Evolutionary conservation across 164 flowering plant species (phyloP), one percentile per base, ranked within the genome.

Genomic region (Paratinospora sagittata): DNA sequence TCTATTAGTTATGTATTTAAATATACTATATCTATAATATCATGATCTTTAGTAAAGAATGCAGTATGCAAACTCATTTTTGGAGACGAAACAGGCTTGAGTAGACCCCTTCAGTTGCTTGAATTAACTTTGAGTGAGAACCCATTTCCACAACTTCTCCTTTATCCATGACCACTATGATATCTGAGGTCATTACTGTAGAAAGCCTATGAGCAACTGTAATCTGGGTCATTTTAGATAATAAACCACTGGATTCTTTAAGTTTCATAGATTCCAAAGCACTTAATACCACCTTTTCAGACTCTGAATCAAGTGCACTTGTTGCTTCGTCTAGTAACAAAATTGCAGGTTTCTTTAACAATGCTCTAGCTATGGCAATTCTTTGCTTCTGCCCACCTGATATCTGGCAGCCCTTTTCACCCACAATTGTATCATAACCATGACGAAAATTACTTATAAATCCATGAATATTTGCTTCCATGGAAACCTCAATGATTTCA

Each of bases 371-470:
- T 47, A 89, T 87, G 63, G 93, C 89, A 72, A 88, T 83, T 75
- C 91, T 80, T 71, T 88, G 96, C 73, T 90, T 90, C 67, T 88
- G 91, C 62, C 93, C 93, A 3, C 78, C 90, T 8, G 96, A 89
- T 60, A 90, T 88, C 70, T 89, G 92, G 79, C 87, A 85, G 17
- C 92, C 93, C 70, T 79, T 85, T 68, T 87, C 91, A 9, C 91
- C 93, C 6, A 87, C 91, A 16, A 80, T 43, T 33, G 91, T 87
- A 66, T 87, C 80, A 58, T 86, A 86, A 14, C 96, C 93, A 62
- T 84, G 64, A 24, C 88, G 87, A 66, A 89, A 77, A 70, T 63
- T 87, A 76, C 91, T 85, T 37, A 89, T 70, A 39, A 89, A 89
- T 17, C 82, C 85, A 39, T 89, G 85, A 24, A 84, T 82, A 64